Evolutionary conservation across 768 basidiomycete genomes (phyloP).

Genomic region (Psilocybe cubensis): DNA sequence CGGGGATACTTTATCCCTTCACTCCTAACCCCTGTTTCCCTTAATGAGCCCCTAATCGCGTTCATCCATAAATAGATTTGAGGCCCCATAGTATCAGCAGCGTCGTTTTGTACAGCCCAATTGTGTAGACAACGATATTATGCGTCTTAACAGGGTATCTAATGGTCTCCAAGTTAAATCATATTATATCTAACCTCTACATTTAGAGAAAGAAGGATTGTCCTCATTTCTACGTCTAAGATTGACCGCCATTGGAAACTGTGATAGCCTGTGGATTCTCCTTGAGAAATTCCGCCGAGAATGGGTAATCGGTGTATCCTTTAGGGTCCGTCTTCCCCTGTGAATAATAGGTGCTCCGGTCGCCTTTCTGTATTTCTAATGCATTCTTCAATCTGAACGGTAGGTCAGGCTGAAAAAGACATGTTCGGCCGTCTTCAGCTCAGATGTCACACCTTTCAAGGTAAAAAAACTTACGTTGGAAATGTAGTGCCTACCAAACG

Average conservation of each 20-base stretch:
- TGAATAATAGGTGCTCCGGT: conserved; percentile 13
- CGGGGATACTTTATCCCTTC: too few relatives aligned
- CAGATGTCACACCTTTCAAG: neutral
- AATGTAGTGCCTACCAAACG: conserved; percentile 33
- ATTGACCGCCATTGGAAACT: neutral
- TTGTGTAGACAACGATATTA: too few relatives aligned
- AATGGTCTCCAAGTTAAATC: too few relatives aligned
- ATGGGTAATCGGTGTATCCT: conserved; percentile 18
- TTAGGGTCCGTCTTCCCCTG: neutral
- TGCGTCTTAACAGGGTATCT: too few relatives aligned
- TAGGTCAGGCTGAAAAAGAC: conserved; percentile 43
- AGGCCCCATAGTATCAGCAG: too few relatives aligned
- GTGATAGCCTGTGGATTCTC: neutral
- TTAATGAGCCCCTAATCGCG: too few relatives aligned
- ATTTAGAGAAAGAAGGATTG: neutral
- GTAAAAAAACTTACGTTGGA: conserved; percentile 32
- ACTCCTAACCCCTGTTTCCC: too few relatives aligned
- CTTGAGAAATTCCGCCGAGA: conserved; percentile 13
- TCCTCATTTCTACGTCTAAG: neutral
- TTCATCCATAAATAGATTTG: too few relatives aligned
- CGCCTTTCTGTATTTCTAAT: conserved; percentile 11
- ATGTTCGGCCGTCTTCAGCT: neutral
- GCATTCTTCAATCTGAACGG: conserved; percentile 10
- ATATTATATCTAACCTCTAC: too few relatives aligned
- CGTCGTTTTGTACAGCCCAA: too few relatives aligned